Conservation (phyloP, 2,329 filamentous ascomycete genomes). For the Lasiodiplodia hormozganensis region DNA sequence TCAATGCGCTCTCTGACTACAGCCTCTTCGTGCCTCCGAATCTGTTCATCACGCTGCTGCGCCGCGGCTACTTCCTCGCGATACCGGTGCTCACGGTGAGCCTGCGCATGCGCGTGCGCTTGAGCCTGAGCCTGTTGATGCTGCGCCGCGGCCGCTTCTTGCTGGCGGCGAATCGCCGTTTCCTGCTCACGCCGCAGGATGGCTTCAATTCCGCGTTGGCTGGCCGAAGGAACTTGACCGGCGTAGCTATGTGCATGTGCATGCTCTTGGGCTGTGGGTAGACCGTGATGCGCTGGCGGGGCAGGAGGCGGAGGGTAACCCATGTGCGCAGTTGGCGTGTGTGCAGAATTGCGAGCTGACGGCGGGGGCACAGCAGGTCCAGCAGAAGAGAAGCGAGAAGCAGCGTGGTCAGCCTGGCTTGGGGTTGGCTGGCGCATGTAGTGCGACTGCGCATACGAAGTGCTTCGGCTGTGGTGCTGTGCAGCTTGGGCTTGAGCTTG, state of each 20-base stretch:
- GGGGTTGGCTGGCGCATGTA: conserved; percentile 23
- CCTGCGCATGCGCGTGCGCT: conserved; percentile 25
- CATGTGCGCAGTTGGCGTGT: conserved; percentile 27
- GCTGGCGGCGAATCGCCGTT: conserved; percentile 8
- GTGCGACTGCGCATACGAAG: conserved; percentile 19
- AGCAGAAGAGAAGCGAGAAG: conserved; percentile 23
- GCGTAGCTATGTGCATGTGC: neutral
- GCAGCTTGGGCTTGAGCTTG: conserved; percentile 20
- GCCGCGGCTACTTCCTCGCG: conserved; percentile 19
- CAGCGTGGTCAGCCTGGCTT: conserved; percentile 26
- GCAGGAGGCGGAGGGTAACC: conserved; percentile 25
- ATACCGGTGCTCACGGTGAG: conserved; percentile 22
- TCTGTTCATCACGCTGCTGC: conserved; percentile 13
- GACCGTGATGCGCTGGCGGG: conserved; percentile 15
- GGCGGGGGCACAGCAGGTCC: conserved; percentile 7
- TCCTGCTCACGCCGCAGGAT: conserved; percentile 17
- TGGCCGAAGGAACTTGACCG: conserved; percentile 16
- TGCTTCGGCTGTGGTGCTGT: conserved; percentile 19
- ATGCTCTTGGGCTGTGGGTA: conserved; percentile 4
- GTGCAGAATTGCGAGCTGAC: conserved; percentile 11
- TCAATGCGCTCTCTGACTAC: neutral
- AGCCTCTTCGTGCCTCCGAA: conserved; percentile 5
- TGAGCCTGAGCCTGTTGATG: conserved; percentile 22
- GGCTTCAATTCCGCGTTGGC: conserved; percentile 23
- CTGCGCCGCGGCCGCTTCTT: conserved; percentile 9